Percentiles rank a stretch among this genome's conserved stretches.
phyloP scores from a whole-genome alignment of 2,329 filamentous ascomycete genomes.

The Fusarium sp. region DNA sequence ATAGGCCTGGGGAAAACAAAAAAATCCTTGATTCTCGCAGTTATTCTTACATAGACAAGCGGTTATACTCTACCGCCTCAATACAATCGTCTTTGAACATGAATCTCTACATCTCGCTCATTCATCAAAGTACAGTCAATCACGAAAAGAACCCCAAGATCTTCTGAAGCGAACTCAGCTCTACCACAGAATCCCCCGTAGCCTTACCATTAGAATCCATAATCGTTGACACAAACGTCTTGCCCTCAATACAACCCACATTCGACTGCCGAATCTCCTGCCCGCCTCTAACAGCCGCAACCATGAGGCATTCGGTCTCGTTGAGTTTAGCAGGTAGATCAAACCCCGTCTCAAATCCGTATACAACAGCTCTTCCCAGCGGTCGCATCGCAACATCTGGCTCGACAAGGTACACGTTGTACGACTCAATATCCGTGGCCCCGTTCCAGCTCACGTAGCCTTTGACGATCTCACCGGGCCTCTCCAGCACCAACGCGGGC shows the following conservation, averaged over 20 bases:
- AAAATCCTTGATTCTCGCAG: too few relatives aligned
- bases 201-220: slow-evolving; percentile 7
- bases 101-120: neutral
- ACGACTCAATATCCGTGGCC: slow-evolving; percentile 41
- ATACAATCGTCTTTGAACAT: too few relatives aligned
- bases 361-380: neutral
- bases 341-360: slow-evolving; percentile 44
- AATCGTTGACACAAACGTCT: slow-evolving; percentile 29
- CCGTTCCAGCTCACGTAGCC: slow-evolving; percentile 46
- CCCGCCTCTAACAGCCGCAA: slow-evolving; percentile 31
- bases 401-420: slow-evolving; percentile 36
- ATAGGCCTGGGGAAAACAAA: too few relatives aligned
- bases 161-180: slow-evolving; percentile 19
- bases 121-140: neutral
- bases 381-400: neutral
- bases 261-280: slow-evolving; percentile 39
- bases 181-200: neutral
- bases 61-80: too few relatives aligned
- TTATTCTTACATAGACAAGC: too few relatives aligned
- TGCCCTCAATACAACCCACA: slow-evolving; percentile 30
- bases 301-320: slow-evolving; percentile 35
- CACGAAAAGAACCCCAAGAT: slow-evolving; percentile 4
- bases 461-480: neutral
- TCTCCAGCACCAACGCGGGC: slow-evolving; percentile 30
- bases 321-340: slow-evolving; percentile 29